Percentiles rank a stretch among this genome's conserved stretches.
Evolutionary conservation across 2,329 filamentous ascomycete genomes (phyloP).

Genomic region (Clonostachys chloroleuca): DNA sequence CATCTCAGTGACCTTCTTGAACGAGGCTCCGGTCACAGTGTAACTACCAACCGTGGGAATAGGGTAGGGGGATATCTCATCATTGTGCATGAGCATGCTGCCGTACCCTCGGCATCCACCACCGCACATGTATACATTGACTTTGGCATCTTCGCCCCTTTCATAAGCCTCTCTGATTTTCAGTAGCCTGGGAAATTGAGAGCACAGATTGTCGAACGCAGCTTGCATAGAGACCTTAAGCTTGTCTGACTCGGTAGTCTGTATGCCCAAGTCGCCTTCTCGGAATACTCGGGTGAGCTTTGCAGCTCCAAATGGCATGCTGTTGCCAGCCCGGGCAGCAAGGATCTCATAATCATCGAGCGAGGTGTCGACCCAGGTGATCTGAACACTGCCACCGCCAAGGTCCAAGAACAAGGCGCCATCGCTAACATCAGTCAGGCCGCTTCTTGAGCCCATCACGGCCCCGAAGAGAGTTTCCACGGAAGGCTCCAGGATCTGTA

Average conservation of each 20-base stretch:
- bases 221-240: slow-evolving; percentile 53
- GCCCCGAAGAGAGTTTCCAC: slow-evolving; percentile 83
- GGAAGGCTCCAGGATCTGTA: slow-evolving; percentile 70
- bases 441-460: slow-evolving; percentile 72
- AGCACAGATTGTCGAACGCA: slow-evolving; percentile 52
- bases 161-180: slow-evolving; percentile 27
- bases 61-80: slow-evolving; percentile 72
- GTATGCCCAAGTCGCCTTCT: slow-evolving; percentile 27
- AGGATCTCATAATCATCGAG: slow-evolving; percentile 39
- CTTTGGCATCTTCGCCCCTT: slow-evolving; percentile 25
- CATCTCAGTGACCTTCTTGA: slow-evolving; percentile 50
- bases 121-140: slow-evolving; percentile 80
- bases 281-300: slow-evolving; percentile 47
- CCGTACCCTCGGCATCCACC: slow-evolving; percentile 90
- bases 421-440: slow-evolving; percentile 54
- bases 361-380: slow-evolving; percentile 56
- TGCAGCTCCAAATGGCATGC: slow-evolving; percentile 58
- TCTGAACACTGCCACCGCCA: slow-evolving; percentile 67
- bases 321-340: slow-evolving; percentile 51
- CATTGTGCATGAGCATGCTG: slow-evolving; percentile 79
- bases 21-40: slow-evolving; percentile 55
- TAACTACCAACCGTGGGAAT: slow-evolving; percentile 82
- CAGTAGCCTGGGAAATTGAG: slow-evolving; percentile 43
- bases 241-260: slow-evolving; percentile 42
- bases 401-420: slow-evolving; percentile 82